Percentiles rank a stretch among this genome's conserved stretches.
phyloP scores from a whole-genome alignment of 2,329 filamentous ascomycete genomes.

The Thermoascus crustaceus region DNA sequence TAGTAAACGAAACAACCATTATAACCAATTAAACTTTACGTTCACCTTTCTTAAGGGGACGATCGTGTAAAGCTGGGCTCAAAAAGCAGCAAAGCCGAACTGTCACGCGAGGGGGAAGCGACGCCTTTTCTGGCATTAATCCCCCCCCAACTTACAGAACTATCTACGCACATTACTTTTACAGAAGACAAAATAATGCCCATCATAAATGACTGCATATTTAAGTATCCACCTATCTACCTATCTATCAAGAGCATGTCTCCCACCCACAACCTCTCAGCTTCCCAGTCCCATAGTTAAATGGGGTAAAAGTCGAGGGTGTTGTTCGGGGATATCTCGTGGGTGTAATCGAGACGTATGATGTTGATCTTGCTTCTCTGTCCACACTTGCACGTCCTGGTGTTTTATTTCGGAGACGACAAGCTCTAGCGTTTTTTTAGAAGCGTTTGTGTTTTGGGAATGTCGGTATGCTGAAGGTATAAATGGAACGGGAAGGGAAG shows the following conservation, averaged over 20 bases:
- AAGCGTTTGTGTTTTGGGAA: slow-evolving; percentile 26
- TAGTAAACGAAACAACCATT: no score
- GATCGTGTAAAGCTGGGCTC: no score
- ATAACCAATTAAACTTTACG: no score
- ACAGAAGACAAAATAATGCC: background rate
- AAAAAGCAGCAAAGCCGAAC: no score
- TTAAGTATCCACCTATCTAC: no score
- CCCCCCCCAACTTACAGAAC: no score
- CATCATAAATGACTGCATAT: no score
- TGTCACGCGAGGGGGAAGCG: no score
- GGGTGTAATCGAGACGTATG: slow-evolving; percentile 17
- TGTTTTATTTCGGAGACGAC: slow-evolving; percentile 40
- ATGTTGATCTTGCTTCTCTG: slow-evolving; percentile 48
- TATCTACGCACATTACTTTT: no score
- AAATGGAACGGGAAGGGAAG: background rate
- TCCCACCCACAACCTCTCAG: slow-evolving; percentile 35
- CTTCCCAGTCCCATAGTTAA: slow-evolving; percentile 39
- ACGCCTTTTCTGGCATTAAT: no score
- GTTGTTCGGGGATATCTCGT: slow-evolving; percentile 29
- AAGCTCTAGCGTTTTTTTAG: slow-evolving; percentile 50
- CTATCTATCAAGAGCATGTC: slow-evolving; percentile 34
- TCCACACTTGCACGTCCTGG: slow-evolving; percentile 50
- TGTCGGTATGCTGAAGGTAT: no score
- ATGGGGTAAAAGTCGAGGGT: slow-evolving; percentile 36
- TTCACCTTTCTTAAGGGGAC: no score